Percentiles rank a stretch among this genome's conserved stretches.
phyloP scores from a whole-genome alignment of 1,139 yeast genomes.

The Saccharomyces hybrid region DNA sequence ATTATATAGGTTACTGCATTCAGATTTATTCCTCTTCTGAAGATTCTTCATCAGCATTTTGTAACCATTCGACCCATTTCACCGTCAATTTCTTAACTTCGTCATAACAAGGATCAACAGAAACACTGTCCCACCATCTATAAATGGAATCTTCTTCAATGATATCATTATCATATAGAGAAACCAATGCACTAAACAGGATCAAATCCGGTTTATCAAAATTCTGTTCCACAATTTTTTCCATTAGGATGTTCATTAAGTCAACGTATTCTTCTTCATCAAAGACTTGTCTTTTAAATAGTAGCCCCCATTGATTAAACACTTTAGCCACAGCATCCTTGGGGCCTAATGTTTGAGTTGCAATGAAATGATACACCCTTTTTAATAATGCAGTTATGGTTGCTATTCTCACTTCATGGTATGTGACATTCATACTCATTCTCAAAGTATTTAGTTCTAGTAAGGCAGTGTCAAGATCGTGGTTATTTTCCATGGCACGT shows the following conservation, averaged over 20 bases:
- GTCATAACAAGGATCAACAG: conserved; percentile 39
- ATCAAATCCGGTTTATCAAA: conserved; percentile 30
- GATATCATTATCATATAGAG: conserved; percentile 72
- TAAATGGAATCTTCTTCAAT: conserved; percentile 73
- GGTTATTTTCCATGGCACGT: conserved; percentile 85
- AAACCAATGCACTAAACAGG: conserved; percentile 51
- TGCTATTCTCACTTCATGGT: conserved; percentile 84
- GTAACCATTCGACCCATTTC: conserved; percentile 81
- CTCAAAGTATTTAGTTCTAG: conserved; percentile 87
- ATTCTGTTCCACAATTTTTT: conserved; percentile 28
- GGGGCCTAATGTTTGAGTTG: conserved; percentile 65
- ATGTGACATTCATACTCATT: conserved; percentile 94
- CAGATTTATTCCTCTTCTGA: conserved; percentile 23
- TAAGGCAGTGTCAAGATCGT: conserved; percentile 85
- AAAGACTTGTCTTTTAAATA: conserved; percentile 75
- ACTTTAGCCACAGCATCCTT: conserved; percentile 71
- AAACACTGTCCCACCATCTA: conserved; percentile 65
- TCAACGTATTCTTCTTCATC: conserved; percentile 72
- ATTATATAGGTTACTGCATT: neutral
- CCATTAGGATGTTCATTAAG: conserved; percentile 46
- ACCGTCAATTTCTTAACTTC: conserved; percentile 50
- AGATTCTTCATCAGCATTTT: conserved; percentile 78
- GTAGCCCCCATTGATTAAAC: conserved; percentile 70
- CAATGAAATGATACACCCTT: conserved; percentile 62
- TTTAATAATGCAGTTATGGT: conserved; percentile 64